Evolutionary conservation across 106 monocot species (phyloP), one percentile per base, ranked within the genome.

Genomic region (Dioscorea dumetorum): DNA sequence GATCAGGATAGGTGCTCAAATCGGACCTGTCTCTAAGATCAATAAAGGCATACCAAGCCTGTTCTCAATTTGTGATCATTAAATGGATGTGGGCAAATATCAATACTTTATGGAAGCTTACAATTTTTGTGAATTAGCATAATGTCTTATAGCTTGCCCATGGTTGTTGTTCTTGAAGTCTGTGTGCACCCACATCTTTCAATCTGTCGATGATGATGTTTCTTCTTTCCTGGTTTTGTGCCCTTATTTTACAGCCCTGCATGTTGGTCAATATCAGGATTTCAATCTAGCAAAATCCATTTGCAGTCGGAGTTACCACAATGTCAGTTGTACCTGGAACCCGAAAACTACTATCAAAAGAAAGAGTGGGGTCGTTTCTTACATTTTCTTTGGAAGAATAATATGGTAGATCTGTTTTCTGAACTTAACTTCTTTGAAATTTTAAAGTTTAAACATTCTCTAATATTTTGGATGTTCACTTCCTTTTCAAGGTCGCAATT

Each of bases 341-440:
- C 80, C 17, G 74, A 74, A 59, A 66, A 74, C 50, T 9, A 28
- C 28, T 21, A 57, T 35, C 71, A 80, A 70, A 50, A 24, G 6
- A 67, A 53, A 15, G 80, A 80, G 60, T 80, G 80, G 80, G 35
- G 35, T 17, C 56, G 3, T 8, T 80, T 80, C 22, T 19, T 71
- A 35, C 18, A 33, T 4, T 80, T 53, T 61, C 75, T 80, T 35
- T 22, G 71, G 60, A 20, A 52, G 35, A 34, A 53, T 4, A 18
- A 41, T 18, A 71, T 19, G 71, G 80, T 80, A 66, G 66, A 13
- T 34, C 24, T 41, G 8, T 5, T 19, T 54, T 41, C 5, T 7
- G 35, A 28, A 28, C 4, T 20, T 24, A 49, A 64, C 12, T 48
- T 50, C 67, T 1, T 20, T 8, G 23, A 17, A 17, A 67, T 19